Conservation (phyloP, 2,329 filamentous ascomycete genomes). For the Trichoderma sp. region DNA sequence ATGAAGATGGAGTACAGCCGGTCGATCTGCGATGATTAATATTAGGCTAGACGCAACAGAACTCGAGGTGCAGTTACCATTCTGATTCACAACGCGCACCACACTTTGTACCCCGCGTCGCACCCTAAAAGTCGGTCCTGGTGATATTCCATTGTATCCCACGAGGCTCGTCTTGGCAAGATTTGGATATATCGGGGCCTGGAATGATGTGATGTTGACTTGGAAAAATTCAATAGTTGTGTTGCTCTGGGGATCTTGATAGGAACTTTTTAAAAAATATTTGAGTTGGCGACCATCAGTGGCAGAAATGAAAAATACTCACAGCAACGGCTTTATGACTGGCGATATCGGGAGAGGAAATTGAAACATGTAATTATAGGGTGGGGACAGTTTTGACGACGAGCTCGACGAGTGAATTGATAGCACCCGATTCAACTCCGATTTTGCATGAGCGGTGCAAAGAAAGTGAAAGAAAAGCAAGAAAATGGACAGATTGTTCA, state of each 20-base stretch:
- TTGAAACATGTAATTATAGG: not conserved
- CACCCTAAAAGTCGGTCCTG: not conserved
- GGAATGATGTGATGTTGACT: not conserved
- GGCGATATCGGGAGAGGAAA: not conserved
- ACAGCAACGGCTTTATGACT: not conserved
- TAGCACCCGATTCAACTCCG: not conserved
- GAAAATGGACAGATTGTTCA: not conserved
- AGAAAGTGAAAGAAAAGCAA: not conserved
- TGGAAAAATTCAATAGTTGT: not conserved
- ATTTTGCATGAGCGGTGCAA: not conserved
- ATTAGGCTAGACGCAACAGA: not conserved
- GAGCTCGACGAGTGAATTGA: not conserved
- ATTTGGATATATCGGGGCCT: not conserved
- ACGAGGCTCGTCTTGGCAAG: not conserved
- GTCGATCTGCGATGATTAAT: not conserved
- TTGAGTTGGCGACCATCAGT: accelerated
- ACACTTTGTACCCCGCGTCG: not conserved
- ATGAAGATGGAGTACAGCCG: not conserved
- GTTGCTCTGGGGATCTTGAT: not conserved
- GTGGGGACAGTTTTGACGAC: not conserved
- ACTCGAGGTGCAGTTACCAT: not conserved
- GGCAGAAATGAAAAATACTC: not conserved
- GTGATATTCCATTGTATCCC: not conserved
- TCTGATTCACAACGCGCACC: not conserved
- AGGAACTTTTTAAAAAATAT: not conserved